Base-by-base conservation (phyloP, 331 rosid species). In the Malus hybrid region DNA sequence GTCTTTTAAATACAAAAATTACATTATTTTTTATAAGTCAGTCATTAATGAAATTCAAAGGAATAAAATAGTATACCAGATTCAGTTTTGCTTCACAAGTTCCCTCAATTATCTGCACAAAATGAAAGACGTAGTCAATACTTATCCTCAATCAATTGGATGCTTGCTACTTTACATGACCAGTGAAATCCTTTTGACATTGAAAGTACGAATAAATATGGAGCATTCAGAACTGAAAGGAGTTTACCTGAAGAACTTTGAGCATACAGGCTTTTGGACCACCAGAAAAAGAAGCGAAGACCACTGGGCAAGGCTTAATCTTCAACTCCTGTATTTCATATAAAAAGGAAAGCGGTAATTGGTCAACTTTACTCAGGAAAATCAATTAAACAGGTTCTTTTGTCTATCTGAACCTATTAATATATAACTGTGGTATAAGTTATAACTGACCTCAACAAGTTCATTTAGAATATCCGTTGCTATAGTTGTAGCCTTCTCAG, bases 181-280 rank as follows among this genome's bases (percentile, higher is more conserved):
- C 54, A 24, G 18, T 33, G 31, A 50, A 73, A 54, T 60, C 59
- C 73, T 61, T 24, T 7, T 44, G 34, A 69, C 29, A 70, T 65
- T 8, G n/a, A 29, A 20, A 24, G 8, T 6, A 57, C 10, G 15
- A 69, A 44, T 5, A 65, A 39, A 34, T 46, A 33, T 32, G 28
- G 10, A 78, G 57, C 57, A 52, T 16, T 52, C 19, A 52, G 20
- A 52, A 50, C 20, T 52, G 18, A 36, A 83, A 84, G 76, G 19
- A 71, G 52, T 78, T 80, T 82, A 95, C 99, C 99, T 89, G 96
- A 80, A 95, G 90, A 87, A 92, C 83, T 84, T 88, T 88, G 71
- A 76, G 73, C 99, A 95, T 90, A 77, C 97, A 95, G 73, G 97
- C 86, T 86, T 87, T 92, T 60, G 99, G 84, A 80, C 97, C 97